These are phyloP conservation scores for Cucurbita maxima DNA, from an alignment of 306 rosid genomes.

Conservation along the genomic window DNA sequence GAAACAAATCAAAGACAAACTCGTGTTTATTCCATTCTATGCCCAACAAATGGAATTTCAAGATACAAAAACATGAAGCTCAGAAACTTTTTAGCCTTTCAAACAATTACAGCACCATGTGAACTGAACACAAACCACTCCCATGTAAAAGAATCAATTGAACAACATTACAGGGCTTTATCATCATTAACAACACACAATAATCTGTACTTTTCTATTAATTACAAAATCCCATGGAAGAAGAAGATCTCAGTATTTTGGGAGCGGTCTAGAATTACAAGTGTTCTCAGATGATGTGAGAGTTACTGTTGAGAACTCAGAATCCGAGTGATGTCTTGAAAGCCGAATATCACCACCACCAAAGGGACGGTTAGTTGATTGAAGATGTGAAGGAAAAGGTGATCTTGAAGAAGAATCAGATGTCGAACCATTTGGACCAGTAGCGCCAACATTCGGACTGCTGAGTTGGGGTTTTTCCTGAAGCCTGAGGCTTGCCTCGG, in stretches of 20 bases:
- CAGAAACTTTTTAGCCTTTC: background rate
- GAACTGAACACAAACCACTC: slow-evolving; percentile 9
- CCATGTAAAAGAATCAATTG: slow-evolving; percentile 52
- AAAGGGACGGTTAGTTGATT: slow-evolving; percentile 16
- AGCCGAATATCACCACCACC: slow-evolving; percentile 26
- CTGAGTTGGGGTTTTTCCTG: slow-evolving; percentile 26
- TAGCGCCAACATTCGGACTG: slow-evolving; percentile 7
- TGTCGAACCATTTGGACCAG: slow-evolving; percentile 13
- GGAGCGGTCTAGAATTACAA: slow-evolving; percentile 24
- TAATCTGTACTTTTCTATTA: slow-evolving; percentile 31
- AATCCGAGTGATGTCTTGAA: slow-evolving; percentile 42
- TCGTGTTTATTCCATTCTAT: background rate
- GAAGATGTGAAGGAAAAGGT: slow-evolving; percentile 23
- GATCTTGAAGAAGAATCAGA: slow-evolving; percentile 19
- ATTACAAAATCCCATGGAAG: slow-evolving; percentile 24
- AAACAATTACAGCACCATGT: background rate
- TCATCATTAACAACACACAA: slow-evolving; percentile 30
- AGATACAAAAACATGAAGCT: background rate
- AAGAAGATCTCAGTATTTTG: slow-evolving; percentile 37
- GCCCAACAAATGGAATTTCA: background rate
- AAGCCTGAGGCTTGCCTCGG: slow-evolving; percentile 21
- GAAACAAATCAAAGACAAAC: background rate
- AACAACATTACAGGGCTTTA: slow-evolving; percentile 33
- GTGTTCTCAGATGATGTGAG: slow-evolving; percentile 58
- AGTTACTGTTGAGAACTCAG: slow-evolving; percentile 85